phyloP scores from a whole-genome alignment of 1,284 basidiomycete genomes.

The Neonothopanus nambi region DNA sequence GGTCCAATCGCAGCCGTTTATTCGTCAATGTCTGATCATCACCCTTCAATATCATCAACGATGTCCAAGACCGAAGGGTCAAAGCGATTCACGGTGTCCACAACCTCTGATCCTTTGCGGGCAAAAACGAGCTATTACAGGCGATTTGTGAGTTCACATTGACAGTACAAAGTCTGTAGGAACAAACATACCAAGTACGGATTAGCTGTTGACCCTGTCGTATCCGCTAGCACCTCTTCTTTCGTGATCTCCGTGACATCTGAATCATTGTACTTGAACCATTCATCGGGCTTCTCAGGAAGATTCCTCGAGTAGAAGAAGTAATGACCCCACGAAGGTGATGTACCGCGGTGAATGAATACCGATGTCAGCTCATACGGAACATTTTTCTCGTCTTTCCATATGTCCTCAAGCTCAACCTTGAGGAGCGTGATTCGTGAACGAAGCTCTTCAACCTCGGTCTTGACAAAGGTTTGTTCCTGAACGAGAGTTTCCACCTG shows the following conservation, averaged over 20 bases:
- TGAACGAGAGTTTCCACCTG: constrained; percentile 48
- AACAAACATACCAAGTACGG: constrained; percentile 70
- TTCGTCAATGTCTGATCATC: too few species aligned
- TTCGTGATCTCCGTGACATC: constrained; percentile 74
- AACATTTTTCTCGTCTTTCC: constrained; percentile 68
- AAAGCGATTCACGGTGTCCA: constrained; percentile 76
- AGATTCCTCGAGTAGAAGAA: constrained; percentile 87
- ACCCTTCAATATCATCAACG: neutral
- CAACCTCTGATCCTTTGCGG: constrained; percentile 69
- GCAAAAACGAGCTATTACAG: constrained; percentile 72
- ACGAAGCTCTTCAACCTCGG: constrained; percentile 68
- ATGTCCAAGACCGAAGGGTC: constrained; percentile 4
- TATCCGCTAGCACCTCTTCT: constrained; percentile 76
- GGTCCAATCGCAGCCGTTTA: too few species aligned
- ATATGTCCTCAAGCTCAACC: constrained; percentile 72
- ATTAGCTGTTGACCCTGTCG: constrained; percentile 79
- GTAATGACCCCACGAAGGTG: constrained; percentile 84
- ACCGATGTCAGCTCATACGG: constrained; percentile 94
- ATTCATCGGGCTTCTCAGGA: constrained; percentile 73
- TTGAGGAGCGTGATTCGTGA: constrained; percentile 58
- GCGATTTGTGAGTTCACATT: constrained; percentile 6
- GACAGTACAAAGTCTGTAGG: neutral
- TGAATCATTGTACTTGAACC: constrained; percentile 97
- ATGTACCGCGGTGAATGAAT: constrained; percentile 92
- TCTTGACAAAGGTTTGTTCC: constrained; percentile 41